A percentile compares a stretch with the other conserved stretches of the same genome.
phyloP scores from a whole-genome alignment of 129 eudicot species.

The Artemisia tridentata region DNA sequence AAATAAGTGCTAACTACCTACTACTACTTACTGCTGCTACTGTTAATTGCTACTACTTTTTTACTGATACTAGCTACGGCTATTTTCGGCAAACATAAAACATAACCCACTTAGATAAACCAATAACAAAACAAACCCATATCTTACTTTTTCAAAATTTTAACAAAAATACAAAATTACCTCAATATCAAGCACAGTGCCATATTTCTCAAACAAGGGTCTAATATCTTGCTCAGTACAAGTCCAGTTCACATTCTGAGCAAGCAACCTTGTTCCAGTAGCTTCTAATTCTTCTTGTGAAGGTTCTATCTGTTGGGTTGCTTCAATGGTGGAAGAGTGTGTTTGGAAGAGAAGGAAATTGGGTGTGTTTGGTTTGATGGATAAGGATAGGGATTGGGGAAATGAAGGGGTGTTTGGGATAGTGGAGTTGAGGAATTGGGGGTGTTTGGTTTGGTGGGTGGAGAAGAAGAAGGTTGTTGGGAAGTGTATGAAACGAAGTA shows the following conservation, averaged over 20 bases:
- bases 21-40: too few species aligned
- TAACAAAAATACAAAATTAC: constrained; percentile 36
- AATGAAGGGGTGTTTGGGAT: constrained; percentile 34
- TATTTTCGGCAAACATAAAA: background rate
- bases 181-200: constrained; percentile 82
- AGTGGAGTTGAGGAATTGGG: constrained; percentile 9
- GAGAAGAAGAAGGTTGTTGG: constrained; percentile 32
- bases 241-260: constrained; percentile 79
- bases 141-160: background rate
- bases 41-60: too few species aligned
- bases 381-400: constrained; percentile 17
- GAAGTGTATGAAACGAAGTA: constrained; percentile 36
- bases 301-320: constrained; percentile 15
- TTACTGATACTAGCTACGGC: too few species aligned
- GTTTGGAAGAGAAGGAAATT: constrained; percentile 22
- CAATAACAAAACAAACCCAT: constrained; percentile 6
- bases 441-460: constrained; percentile 30
- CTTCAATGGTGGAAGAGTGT: constrained; percentile 20
- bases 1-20: too few species aligned
- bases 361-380: constrained; percentile 28
- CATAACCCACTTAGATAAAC: background rate
- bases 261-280: constrained; percentile 63
- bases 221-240: constrained; percentile 70
- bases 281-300: constrained; percentile 41
- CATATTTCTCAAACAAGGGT: constrained; percentile 67